Evolutionary conservation across 106 monocot genomes (phyloP).

Genomic region (Dioscorea dumetorum): DNA sequence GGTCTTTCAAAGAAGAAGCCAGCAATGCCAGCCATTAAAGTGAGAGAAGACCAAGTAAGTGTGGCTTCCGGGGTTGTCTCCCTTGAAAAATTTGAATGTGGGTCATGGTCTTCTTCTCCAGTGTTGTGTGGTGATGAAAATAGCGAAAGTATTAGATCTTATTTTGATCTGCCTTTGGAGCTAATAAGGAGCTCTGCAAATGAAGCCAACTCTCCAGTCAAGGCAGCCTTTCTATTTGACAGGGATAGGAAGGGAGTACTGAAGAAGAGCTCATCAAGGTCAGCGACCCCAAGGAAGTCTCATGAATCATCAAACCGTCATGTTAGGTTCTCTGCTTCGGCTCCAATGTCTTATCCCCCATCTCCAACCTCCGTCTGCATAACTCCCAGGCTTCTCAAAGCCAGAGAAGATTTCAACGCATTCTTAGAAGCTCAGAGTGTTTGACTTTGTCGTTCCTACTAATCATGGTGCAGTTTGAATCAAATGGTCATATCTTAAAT

Average conservation of each 20-base stretch:
- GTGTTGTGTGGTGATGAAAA: conserved; percentile 9
- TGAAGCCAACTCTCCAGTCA: conserved; percentile 40
- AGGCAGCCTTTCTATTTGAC: conserved; percentile 45
- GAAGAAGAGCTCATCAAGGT: conserved; percentile 24
- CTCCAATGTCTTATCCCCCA: conserved; percentile 17
- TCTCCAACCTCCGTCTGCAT: conserved; percentile 27
- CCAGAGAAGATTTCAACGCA: conserved; percentile 40
- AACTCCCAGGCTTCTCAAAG: conserved; percentile 27
- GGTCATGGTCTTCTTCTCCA: conserved; percentile 27
- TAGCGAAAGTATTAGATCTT: conserved; percentile 12
- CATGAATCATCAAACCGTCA: conserved; percentile 21
- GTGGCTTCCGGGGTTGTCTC: conserved; percentile 24
- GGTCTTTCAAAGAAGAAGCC: conserved; percentile 42
- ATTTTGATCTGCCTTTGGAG: conserved; percentile 67
- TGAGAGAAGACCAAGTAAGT: conserved; percentile 1
- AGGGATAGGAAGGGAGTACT: conserved; percentile 27
- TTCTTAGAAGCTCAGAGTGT: conserved; percentile 36
- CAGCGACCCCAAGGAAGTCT: conserved; percentile 28
- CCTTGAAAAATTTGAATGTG: conserved; percentile 57
- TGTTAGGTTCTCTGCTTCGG: conserved; percentile 29
- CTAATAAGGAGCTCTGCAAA: conserved; percentile 17
- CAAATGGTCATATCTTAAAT: too few species aligned
- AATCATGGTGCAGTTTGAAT: too few species aligned
- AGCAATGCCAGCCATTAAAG: not conserved
- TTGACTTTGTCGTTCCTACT: not conserved